Evolutionary conservation across 2,329 filamentous ascomycete genomes (phyloP), one percentile per base, ranked within the genome.

Genomic region (Phialophora verrucosa): DNA sequence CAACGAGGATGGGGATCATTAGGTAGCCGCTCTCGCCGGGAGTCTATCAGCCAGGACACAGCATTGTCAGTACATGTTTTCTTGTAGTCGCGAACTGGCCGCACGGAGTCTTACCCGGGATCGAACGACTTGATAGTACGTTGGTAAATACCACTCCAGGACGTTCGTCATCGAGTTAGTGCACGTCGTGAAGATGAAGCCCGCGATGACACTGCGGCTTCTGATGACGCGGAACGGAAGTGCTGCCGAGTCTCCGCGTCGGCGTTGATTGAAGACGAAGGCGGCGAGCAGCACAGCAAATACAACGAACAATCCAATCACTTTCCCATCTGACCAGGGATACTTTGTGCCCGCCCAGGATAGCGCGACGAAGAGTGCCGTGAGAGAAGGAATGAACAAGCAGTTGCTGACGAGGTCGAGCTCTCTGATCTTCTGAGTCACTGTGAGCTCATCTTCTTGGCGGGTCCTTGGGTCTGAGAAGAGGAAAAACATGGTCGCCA

Each of bases 161-260:
- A 62, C 62, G 38, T 64, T 29, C 6, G 62, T 49, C 11, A 59
- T 57, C 4, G 72, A 76, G 32, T 74, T 74, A 31, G 76, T 75
- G 56, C 80, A 78, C 20, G 75, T 70, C 4, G 71, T 68, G 69
- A 74, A 79, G 50, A 72, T 71, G 0, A 71, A 58, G n/a, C 72
- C 72, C 23, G 72, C 65, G 3, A 74, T 60, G 38, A 80, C 74
- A 31, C 75, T 78, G 4, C 82, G 78, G 69, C 82, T 78, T 62
- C 75, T 80, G 67, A 84, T 77, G 35, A 86, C 77, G 12, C 80
- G 75, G 20, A 80, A 81, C 11, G 83, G 84, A 5, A 85, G 73
- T 6, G 81, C 82, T 1, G 81, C 83, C 42, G 77, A 76, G 23
- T 85, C 82, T 17, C 79, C 77, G 63, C 80, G 75, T 72, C 78